Conservation (phyloP, 1,284 basidiomycete genomes). For the Malassezia globosa region DNA sequence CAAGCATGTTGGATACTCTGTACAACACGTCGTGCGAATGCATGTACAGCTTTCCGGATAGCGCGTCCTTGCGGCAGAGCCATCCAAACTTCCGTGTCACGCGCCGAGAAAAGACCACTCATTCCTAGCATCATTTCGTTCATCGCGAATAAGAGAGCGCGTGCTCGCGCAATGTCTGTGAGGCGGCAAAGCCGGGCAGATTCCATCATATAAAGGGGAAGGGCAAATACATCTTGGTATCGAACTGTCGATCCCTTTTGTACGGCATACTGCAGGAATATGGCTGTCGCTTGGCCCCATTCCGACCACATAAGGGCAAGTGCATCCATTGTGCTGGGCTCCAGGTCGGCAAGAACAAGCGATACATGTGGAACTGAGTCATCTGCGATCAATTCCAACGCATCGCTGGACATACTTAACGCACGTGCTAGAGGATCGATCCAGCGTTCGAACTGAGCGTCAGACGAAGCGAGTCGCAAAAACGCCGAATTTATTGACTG, state of each 20-base stretch:
- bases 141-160: constrained; percentile 20
- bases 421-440: neutral
- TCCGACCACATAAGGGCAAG: neutral
- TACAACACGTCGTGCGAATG: constrained; percentile 20
- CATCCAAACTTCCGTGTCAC: constrained; percentile 1
- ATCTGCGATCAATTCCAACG: neutral
- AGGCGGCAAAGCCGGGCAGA: neutral
- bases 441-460: neutral
- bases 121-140: constrained; percentile 24
- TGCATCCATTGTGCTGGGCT: neutral
- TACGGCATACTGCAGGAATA: neutral
- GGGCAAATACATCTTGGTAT: constrained; percentile 5
- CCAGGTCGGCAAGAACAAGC: neutral
- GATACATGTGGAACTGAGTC: neutral
- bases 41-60: constrained; percentile 25
- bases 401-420: neutral
- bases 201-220: constrained; percentile 3
- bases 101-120: constrained; percentile 19
- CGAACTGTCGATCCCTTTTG: neutral
- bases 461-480: neutral
- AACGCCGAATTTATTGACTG: neutral
- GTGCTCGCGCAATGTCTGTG: neutral
- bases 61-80: constrained; percentile 8
- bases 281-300: neutral
- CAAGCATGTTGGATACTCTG: constrained; percentile 21